Evolutionary conservation across 352 stramenopile species (phyloP).

Genomic region (Pythium scleroteichum): DNA sequence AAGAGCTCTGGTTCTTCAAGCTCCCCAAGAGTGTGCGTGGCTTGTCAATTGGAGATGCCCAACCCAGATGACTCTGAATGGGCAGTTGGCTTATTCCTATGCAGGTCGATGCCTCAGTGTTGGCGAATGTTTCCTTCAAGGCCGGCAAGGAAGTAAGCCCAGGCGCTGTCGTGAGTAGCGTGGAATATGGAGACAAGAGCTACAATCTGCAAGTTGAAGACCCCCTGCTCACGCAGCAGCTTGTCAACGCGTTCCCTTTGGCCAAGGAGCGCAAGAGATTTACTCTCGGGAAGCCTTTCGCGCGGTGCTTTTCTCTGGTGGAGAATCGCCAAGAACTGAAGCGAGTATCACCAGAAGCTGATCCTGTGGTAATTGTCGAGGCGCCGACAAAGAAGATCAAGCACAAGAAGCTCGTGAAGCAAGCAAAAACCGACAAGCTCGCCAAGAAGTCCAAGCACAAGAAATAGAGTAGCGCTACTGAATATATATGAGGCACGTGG

Average conservation of each 20-base stretch:
- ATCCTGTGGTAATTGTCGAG: conserved; percentile 15
- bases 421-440: conserved; percentile 25
- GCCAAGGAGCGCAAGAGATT: conserved; percentile 60
- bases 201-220: conserved; percentile 66
- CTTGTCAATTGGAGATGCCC: background rate
- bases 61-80: too few relatives aligned
- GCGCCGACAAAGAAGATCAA: conserved; percentile 37
- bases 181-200: conserved; percentile 48
- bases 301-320: conserved; percentile 72
- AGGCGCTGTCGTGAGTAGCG: conserved; percentile 43
- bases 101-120: conserved; percentile 66
- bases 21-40: conserved; percentile 74
- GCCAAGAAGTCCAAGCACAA: conserved; percentile 37
- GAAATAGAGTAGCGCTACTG: conserved; percentile 10
- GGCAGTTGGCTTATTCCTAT: too few relatives aligned
- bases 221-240: conserved; percentile 62
- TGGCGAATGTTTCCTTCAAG: conserved; percentile 75
- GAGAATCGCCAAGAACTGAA: conserved; percentile 37
- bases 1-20: conserved; percentile 89
- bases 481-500: background rate
- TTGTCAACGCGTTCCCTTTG: conserved; percentile 74
- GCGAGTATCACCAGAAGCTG: background rate
- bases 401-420: conserved; percentile 59
- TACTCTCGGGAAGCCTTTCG: conserved; percentile 71
- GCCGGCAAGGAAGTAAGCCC: conserved; percentile 33